These are phyloP conservation scores for Pythium diclinum DNA, from an alignment of 352 stramenopile genomes.

Conservation along the genomic window DNA sequence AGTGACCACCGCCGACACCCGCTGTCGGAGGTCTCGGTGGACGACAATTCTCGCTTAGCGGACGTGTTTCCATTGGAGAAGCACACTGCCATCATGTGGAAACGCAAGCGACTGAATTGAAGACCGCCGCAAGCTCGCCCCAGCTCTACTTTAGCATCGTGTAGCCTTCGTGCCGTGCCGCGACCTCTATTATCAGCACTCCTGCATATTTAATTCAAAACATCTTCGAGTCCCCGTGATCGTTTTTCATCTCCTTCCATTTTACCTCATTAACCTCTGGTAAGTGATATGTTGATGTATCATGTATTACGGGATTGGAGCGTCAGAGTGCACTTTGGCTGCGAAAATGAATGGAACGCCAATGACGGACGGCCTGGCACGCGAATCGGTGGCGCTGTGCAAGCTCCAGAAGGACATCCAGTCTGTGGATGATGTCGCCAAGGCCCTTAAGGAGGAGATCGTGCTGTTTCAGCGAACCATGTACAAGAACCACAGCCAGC, in stretches of 20 bases:
- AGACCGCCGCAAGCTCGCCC: neutral
- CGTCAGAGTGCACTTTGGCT: too few relatives aligned
- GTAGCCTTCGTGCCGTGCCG: neutral
- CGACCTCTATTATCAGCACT: conserved; percentile 4
- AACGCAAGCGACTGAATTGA: conserved; percentile 59
- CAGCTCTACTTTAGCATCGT: neutral
- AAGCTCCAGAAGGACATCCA: conserved; percentile 40
- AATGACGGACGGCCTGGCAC: conserved; percentile 9
- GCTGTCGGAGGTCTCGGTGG: conserved; percentile 8
- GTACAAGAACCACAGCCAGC: conserved; percentile 90
- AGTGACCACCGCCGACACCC: conserved; percentile 8
- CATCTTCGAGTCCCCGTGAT: neutral
- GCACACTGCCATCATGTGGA: conserved; percentile 40
- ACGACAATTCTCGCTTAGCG: conserved; percentile 12
- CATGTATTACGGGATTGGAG: conserved; percentile 3
- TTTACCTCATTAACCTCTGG: neutral
- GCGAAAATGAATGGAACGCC: conserved; percentile 23
- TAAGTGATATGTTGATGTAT: conserved; percentile 6
- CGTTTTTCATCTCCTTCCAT: neutral
- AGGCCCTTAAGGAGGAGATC: conserved; percentile 52
- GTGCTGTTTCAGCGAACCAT: conserved; percentile 71
- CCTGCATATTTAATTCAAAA: conserved; percentile 30
- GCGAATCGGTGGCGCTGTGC: conserved; percentile 32
- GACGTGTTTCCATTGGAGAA: conserved; percentile 41
- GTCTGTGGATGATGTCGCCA: conserved; percentile 35